Percentiles rank a stretch among this genome's conserved stretches.
Conservation (phyloP, 192 early-diverging fungal species). For the Gaertneriomyces semiglobifer region DNA sequence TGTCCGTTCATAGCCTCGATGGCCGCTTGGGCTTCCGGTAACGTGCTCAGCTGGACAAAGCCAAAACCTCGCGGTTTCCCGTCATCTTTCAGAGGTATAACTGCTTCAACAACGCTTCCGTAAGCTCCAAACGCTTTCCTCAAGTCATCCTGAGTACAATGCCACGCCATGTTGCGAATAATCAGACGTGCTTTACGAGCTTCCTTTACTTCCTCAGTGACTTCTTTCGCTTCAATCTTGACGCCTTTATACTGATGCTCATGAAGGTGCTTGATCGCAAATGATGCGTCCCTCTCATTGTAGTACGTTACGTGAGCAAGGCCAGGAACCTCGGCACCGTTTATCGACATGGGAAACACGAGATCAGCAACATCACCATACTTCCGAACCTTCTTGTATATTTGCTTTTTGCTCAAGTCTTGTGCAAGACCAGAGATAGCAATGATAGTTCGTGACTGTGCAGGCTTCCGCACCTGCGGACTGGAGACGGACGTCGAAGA, state of each 20-base stretch:
- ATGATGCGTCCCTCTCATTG: constrained; percentile 43
- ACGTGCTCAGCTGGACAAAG: constrained; percentile 80
- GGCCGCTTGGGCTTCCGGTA: constrained; percentile 61
- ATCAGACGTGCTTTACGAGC: constrained; percentile 74
- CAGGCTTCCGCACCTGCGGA: background rate
- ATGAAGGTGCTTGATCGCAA: constrained; percentile 61
- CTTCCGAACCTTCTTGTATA: constrained; percentile 71
- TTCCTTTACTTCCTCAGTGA: constrained; percentile 14
- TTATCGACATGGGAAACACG: constrained; percentile 56
- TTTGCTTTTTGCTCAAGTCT: constrained; percentile 67
- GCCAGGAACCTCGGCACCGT: constrained; percentile 26
- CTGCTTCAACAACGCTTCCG: constrained; percentile 69
- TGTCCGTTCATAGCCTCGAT: constrained; percentile 64
- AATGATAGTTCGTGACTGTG: constrained; percentile 34
- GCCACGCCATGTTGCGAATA: constrained; percentile 84
- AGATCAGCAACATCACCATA: constrained; percentile 60
- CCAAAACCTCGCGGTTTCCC: constrained; percentile 84
- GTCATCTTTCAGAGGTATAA: constrained; percentile 70
- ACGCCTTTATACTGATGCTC: constrained; percentile 74
- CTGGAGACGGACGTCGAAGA: background rate
- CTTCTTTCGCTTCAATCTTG: constrained; percentile 34
- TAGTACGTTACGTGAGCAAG: constrained; percentile 49
- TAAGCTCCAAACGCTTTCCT: constrained; percentile 59
- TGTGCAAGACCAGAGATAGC: constrained; percentile 52
- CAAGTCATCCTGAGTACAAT: constrained; percentile 48